phyloP scores from a whole-genome alignment of 768 basidiomycete genomes.

The Trametes maxima region DNA sequence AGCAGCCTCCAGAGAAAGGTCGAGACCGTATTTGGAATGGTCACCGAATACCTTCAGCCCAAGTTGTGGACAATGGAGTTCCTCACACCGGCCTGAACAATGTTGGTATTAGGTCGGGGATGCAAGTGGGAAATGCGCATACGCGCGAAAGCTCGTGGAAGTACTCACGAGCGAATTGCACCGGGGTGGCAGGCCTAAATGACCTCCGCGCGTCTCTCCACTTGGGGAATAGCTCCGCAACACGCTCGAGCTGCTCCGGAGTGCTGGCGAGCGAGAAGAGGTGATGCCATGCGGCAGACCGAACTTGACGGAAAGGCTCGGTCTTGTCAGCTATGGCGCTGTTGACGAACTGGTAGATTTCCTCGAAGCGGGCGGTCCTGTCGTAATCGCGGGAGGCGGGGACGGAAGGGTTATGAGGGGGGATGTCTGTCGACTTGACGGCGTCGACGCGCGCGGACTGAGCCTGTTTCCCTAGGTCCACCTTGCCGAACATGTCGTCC shows the following conservation, averaged over 20 bases:
- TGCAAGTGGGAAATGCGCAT: not conserved
- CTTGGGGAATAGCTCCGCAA: conserved; percentile 49
- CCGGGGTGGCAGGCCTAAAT: conserved; percentile 44
- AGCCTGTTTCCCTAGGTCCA: not conserved
- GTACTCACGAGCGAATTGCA: conserved; percentile 58
- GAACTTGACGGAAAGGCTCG: conserved; percentile 40
- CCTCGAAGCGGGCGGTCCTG: conserved; percentile 35
- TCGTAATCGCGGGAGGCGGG: conserved; percentile 9
- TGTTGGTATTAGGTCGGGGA: not conserved
- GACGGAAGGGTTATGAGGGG: conserved; percentile 12
- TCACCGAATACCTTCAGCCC: conserved; percentile 64
- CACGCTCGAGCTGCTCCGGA: conserved; percentile 49
- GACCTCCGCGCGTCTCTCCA: conserved; percentile 47
- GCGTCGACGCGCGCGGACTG: not conserved
- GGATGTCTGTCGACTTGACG: conserved; percentile 2
- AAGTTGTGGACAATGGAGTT: conserved; percentile 55
- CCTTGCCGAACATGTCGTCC: conserved; percentile 16
- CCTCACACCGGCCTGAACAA: conserved; percentile 59
- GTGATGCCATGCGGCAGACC: conserved; percentile 51
- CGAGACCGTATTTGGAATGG: conserved; percentile 60
- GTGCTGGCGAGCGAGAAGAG: conserved; percentile 53
- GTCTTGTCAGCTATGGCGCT: conserved; percentile 42
- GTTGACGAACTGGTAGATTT: conserved; percentile 39
- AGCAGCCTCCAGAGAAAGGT: conserved; percentile 52
- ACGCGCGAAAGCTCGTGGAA: not conserved